These are phyloP conservation scores for Rhypophila decipiens DNA, from an alignment of 495 filamentous ascomycete species.

Conservation along the genomic window DNA sequence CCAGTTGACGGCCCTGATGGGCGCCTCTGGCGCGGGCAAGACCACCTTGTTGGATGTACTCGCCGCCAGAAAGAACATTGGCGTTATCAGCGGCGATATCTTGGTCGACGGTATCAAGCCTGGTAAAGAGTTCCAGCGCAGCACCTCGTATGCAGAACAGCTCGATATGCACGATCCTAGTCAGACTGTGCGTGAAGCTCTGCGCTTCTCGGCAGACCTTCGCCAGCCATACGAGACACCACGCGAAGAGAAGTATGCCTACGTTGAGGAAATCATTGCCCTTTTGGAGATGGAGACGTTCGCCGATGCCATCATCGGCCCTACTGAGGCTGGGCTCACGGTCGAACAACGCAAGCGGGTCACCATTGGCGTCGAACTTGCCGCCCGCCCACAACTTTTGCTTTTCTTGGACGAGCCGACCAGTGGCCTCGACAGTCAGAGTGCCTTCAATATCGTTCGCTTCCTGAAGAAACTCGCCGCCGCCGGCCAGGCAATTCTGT, in stretches of 20 bases:
- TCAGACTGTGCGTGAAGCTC: slow-evolving; percentile 75
- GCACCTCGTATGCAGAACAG: slow-evolving; percentile 78
- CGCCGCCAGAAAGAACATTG: slow-evolving; percentile 70
- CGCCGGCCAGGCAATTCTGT: slow-evolving; percentile 81
- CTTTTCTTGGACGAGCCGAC: slow-evolving; percentile 91
- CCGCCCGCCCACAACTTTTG: slow-evolving; percentile 76
- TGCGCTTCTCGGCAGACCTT: slow-evolving; percentile 76
- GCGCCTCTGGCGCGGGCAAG: slow-evolving; percentile 80
- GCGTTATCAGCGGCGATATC: slow-evolving; percentile 67
- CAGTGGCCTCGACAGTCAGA: slow-evolving; percentile 77
- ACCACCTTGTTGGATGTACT: slow-evolving; percentile 78
- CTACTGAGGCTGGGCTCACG: slow-evolving; percentile 68
- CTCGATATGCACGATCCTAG: slow-evolving; percentile 74
- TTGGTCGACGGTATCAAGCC: slow-evolving; percentile 65
- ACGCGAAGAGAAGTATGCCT: slow-evolving; percentile 67
- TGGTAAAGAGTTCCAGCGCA: slow-evolving; percentile 67
- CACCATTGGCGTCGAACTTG: slow-evolving; percentile 84
- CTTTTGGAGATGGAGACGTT: slow-evolving; percentile 78
- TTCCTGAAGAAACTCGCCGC: slow-evolving; percentile 80
- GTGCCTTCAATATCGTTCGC: slow-evolving; percentile 81
- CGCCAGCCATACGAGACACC: slow-evolving; percentile 68
- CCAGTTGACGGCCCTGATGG: slow-evolving; percentile 75
- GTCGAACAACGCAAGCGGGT: slow-evolving; percentile 90
- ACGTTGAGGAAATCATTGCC: slow-evolving; percentile 76
- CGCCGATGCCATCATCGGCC: slow-evolving; percentile 79